Base-by-base conservation (phyloP, 2,329 filamentous ascomycete species). In the Fusarium sublunatum region DNA sequence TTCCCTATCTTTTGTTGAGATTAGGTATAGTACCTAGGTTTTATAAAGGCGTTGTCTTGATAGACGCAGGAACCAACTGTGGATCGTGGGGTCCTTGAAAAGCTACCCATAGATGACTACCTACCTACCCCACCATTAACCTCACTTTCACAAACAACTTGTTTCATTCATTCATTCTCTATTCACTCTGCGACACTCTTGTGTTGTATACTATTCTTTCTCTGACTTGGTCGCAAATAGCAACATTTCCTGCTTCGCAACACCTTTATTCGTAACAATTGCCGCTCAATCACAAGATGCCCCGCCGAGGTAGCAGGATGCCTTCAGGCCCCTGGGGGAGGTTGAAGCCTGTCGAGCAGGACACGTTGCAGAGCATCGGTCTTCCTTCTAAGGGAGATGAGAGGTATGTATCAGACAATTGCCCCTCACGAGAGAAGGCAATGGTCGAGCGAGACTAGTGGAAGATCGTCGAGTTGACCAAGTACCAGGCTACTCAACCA, bases 301-400 rank as follows among this genome's bases (percentile, higher is more conserved):
- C 67, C 35, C 67, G 66, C 32, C 72, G 70, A 70, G 72, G 74
- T 38, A 72, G 65, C 40, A 74, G 72, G 44, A 63, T 67, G 13
- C 63, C 74, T 9, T 85, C 86, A 43, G 83, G 83, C 46, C 82
- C 86, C 66, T 91, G 89, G 87, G 86, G 85, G 58, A 83, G 91
- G 63, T 80, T 96, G 64, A 93, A 90, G 75, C 89, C 91, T 11
- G 84, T 89, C 58, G 86, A 89, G 40, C 80, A 87, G 54, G 93
- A 97, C 75, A 86, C 91, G 12, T 81, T 98, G 26, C 91, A 96
- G 68, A 85, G 82, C 58, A 90, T 96, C 67, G 93, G 94, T 2
- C 83, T 97, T 65, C 92, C 92, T 5, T 97, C 93, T 3, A 97
- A 97, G 73, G 94, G 94, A 48, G 94, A 98, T 76, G 91, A 84